A percentile compares a stretch with the other conserved stretches of the same genome.
phyloP scores from a whole-genome alignment of 495 filamentous ascomycete genomes.

The Choiromyces venosus region DNA sequence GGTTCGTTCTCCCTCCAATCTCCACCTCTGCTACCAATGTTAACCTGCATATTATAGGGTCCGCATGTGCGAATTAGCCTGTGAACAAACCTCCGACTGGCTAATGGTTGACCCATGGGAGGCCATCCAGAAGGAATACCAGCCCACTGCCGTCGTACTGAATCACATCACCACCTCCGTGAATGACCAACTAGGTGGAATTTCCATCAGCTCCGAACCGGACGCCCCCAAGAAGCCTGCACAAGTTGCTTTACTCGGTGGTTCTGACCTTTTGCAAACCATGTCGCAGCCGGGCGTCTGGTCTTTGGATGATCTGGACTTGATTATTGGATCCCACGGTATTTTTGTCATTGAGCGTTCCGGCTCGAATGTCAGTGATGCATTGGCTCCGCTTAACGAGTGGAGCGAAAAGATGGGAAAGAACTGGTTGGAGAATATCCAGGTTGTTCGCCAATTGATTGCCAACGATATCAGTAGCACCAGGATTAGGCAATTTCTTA shows the following conservation, averaged over 20 bases:
- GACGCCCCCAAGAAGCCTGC: constrained; percentile 47
- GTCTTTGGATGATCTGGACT: constrained; percentile 73
- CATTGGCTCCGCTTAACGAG: constrained; percentile 64
- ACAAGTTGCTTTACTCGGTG: constrained; percentile 69
- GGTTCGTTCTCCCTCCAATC: constrained; percentile 46
- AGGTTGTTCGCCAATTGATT: constrained; percentile 81
- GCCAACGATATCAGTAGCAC: constrained; percentile 86
- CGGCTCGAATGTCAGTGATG: constrained; percentile 84
- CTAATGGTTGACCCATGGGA: constrained; percentile 85
- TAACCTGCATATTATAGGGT: constrained; percentile 36
- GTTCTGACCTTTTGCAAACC: constrained; percentile 80
- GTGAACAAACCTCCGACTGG: constrained; percentile 67
- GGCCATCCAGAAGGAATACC: constrained; percentile 67
- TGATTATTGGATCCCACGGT: constrained; percentile 80
- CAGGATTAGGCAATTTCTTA: constrained; percentile 77
- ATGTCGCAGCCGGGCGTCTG: constrained; percentile 68
- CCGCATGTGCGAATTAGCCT: constrained; percentile 71
- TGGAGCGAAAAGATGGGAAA: constrained; percentile 51
- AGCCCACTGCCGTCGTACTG: constrained; percentile 79
- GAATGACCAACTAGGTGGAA: constrained; percentile 68
- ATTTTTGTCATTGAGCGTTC: constrained; percentile 84
- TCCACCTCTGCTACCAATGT: background rate
- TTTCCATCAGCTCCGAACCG: constrained; percentile 59
- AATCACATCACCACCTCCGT: constrained; percentile 88
- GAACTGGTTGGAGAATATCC: constrained; percentile 62